Percentiles rank a stretch among this genome's conserved stretches.
Evolutionary conservation across 345 rosid species (phyloP).

Genomic region (Mallotus nudiflorus): DNA sequence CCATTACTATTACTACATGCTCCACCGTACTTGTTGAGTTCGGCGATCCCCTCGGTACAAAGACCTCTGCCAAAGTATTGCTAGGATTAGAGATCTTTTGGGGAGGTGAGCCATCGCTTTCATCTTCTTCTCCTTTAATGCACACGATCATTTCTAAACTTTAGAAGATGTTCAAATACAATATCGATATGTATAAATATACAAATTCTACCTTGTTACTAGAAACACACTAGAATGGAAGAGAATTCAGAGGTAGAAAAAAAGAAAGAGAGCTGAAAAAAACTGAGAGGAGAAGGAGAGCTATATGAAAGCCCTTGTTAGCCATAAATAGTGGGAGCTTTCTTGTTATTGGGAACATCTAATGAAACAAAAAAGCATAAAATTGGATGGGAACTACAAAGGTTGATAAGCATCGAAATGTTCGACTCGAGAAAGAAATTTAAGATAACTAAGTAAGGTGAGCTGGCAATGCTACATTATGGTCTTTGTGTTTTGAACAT

Average conservation of each 20-base stretch:
- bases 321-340: background rate
- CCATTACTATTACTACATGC: constrained; percentile 38
- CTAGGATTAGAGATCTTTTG: background rate
- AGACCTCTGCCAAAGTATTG: constrained; percentile 17
- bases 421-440: background rate
- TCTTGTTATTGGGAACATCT: constrained; percentile 9
- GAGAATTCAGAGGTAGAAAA: no score
- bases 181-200: no score
- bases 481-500: background rate
- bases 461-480: constrained; percentile 1
- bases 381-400: background rate
- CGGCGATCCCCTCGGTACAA: constrained; percentile 28
- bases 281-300: background rate
- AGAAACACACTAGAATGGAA: no score
- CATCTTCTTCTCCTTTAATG: constrained; percentile 23
- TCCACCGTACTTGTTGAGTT: background rate
- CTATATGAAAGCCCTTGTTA: background rate
- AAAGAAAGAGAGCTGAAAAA: no score
- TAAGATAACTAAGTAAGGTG: background rate
- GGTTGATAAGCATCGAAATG: background rate
- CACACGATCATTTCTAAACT: constrained; percentile 13
- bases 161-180: no score
- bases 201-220: no score
- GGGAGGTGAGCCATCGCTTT: constrained; percentile 7
- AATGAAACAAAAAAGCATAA: background rate